These are phyloP conservation scores for Ascochyta rabiei DNA, from an alignment of 2,329 filamentous ascomycete species.

Conservation along the genomic window DNA sequence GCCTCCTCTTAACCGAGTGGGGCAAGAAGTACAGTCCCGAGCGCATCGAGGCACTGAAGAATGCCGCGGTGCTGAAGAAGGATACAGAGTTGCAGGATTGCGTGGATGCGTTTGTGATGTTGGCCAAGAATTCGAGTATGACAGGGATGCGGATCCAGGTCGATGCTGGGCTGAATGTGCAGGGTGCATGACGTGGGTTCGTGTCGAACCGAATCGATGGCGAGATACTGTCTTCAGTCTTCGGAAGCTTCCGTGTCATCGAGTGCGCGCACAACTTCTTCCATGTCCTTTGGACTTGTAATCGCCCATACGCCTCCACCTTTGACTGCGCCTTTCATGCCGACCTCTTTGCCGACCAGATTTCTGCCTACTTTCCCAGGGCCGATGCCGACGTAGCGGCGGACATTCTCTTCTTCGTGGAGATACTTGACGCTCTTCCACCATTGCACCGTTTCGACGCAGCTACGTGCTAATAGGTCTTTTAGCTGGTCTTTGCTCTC, in stretches of 20 bases:
- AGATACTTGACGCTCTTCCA: constrained; percentile 92
- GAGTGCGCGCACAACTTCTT: constrained; percentile 53
- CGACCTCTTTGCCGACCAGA: constrained; percentile 92
- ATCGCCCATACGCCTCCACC: constrained; percentile 94
- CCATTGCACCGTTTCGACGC: constrained; percentile 92
- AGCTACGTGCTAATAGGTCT: constrained; percentile 78
- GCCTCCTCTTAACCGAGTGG: constrained; percentile 65
- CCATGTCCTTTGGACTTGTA: constrained; percentile 70
- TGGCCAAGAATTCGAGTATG: constrained; percentile 61
- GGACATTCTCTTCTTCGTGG: constrained; percentile 80
- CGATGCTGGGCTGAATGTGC: constrained; percentile 44
- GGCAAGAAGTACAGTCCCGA: constrained; percentile 65
- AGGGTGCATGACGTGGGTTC: constrained; percentile 23
- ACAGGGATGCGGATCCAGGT: constrained; percentile 56
- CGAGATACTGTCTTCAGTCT: constrained; percentile 1
- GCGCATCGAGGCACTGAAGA: constrained; percentile 58
- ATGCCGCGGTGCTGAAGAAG: constrained; percentile 66
- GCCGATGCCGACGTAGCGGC: constrained; percentile 88
- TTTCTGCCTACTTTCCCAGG: constrained; percentile 94
- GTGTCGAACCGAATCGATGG: not conserved
- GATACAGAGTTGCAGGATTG: constrained; percentile 61
- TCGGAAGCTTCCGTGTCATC: constrained; percentile 52
- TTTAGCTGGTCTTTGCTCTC: constrained; percentile 74
- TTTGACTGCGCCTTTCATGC: constrained; percentile 81
- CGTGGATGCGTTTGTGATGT: constrained; percentile 60